Conservation (phyloP, 352 stramenopile species). For the Phytopythium kandeliae region DNA sequence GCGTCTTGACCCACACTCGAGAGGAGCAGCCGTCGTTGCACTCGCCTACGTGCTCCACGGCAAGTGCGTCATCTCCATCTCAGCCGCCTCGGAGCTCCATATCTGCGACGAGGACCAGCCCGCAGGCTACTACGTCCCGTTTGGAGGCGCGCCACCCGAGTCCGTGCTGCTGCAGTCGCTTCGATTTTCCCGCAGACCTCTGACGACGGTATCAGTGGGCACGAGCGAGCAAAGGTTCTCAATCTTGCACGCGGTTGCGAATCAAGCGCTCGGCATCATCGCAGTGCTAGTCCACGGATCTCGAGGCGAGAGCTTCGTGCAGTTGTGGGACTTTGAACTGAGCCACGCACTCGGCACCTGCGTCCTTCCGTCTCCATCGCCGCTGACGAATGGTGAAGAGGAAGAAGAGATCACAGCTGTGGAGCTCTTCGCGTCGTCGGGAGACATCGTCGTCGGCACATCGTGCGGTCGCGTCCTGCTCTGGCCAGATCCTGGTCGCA, state of each 20-base stretch:
- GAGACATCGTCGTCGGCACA: conserved; percentile 47
- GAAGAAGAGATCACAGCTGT: conserved; percentile 53
- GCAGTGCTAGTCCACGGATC: conserved; percentile 36
- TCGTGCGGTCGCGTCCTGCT: conserved; percentile 36
- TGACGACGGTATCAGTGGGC: not conserved
- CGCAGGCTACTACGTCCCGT: conserved; percentile 63
- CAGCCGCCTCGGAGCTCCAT: conserved; percentile 48
- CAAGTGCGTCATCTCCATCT: conserved; percentile 64
- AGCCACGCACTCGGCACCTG: conserved; percentile 60
- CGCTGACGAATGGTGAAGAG: not conserved
- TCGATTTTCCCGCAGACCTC: conserved; percentile 14
- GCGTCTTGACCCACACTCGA: conserved; percentile 48
- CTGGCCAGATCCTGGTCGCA: conserved; percentile 20
- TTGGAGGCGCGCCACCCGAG: conserved; percentile 38
- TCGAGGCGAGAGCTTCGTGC: conserved; percentile 50
- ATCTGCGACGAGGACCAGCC: conserved; percentile 72
- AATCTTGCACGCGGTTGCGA: conserved; percentile 44
- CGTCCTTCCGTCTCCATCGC: conserved; percentile 11
- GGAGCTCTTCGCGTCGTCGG: conserved; percentile 35
- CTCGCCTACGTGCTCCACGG: conserved; percentile 51
- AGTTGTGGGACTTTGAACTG: conserved; percentile 74
- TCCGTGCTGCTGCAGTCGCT: conserved; percentile 61
- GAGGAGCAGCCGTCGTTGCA: conserved; percentile 25
- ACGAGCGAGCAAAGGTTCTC: conserved; percentile 27
- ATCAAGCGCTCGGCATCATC: conserved; percentile 40